Conservation (phyloP, 768 basidiomycete genomes). For the Trametopsis cervina region DNA sequence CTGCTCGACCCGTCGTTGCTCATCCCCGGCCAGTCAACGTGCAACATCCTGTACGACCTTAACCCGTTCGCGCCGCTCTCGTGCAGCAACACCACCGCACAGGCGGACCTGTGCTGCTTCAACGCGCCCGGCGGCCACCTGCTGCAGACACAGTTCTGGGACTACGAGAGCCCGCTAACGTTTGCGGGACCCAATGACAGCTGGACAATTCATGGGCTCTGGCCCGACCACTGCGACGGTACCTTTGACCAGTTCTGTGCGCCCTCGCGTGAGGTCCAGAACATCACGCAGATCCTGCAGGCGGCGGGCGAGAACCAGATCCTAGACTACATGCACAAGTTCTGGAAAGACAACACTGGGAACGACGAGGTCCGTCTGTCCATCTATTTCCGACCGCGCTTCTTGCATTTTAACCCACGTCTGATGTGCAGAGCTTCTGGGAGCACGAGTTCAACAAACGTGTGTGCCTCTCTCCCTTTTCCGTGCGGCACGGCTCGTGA, state of each 20-base stretch:
- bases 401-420: not conserved
- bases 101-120: no score
- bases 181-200: no score
- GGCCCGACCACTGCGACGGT: slow-evolving; percentile 7
- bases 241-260: slow-evolving; percentile 6
- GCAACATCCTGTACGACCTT: no score
- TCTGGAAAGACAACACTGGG: slow-evolving; percentile 6
- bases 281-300: slow-evolving; percentile 4
- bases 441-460: slow-evolving; percentile 8
- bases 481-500: no score
- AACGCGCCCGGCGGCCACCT: no score
- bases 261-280: not conserved
- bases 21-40: no score
- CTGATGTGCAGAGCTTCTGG: slow-evolving; percentile 3
- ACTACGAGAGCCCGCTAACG: no score
- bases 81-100: no score
- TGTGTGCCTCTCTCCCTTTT: not conserved
- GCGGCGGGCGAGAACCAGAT: not conserved
- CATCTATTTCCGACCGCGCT: not conserved
- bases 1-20: no score
- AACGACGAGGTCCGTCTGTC: slow-evolving; percentile 2
- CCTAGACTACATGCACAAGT: slow-evolving; percentile 2
- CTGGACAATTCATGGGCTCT: not conserved
- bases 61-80: no score
- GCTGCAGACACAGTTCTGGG: no score